phyloP scores from a whole-genome alignment of 306 rosid genomes.

The Herpetospermum pedunculosum region DNA sequence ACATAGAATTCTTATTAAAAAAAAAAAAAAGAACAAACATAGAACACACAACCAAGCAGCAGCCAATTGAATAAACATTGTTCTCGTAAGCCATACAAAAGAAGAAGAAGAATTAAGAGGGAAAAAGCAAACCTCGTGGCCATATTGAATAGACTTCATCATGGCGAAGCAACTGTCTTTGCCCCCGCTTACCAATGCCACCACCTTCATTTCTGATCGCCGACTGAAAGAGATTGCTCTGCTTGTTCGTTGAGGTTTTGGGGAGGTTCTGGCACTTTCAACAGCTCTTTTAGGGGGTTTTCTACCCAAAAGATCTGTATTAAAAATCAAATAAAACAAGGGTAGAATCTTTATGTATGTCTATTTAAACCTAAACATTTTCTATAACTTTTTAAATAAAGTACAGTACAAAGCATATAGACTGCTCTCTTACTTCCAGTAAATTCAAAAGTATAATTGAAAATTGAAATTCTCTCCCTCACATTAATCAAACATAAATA shows the following conservation, averaged over 20 bases:
- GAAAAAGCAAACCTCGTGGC: slow-evolving; percentile 97
- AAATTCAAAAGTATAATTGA: too few relatives aligned
- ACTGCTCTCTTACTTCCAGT: too few relatives aligned
- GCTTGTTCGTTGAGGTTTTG: neutral
- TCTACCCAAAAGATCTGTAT: neutral
- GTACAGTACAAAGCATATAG: too few relatives aligned
- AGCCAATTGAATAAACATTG: neutral
- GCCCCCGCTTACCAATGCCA: slow-evolving; percentile 90
- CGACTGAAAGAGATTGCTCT: neutral
- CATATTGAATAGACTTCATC: slow-evolving; percentile 71
- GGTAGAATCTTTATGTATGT: too few relatives aligned
- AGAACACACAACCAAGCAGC: neutral
- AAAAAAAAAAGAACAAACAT: neutral
- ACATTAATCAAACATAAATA: too few relatives aligned
- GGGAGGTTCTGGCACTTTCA: neutral
- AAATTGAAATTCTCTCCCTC: too few relatives aligned
- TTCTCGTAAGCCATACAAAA: neutral
- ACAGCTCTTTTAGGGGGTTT: neutral
- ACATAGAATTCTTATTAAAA: neutral
- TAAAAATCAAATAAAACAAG: neutral
- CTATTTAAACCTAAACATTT: too few relatives aligned
- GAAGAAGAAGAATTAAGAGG: neutral
- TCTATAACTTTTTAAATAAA: too few relatives aligned
- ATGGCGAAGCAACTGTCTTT: slow-evolving; percentile 91
- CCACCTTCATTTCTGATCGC: slow-evolving; percentile 60